Percentiles rank a stretch among this genome's conserved stretches.
These are phyloP conservation scores for Rhododendron molle DNA, from an alignment of 148 eudicot genomes.

Conservation along the genomic window DNA sequence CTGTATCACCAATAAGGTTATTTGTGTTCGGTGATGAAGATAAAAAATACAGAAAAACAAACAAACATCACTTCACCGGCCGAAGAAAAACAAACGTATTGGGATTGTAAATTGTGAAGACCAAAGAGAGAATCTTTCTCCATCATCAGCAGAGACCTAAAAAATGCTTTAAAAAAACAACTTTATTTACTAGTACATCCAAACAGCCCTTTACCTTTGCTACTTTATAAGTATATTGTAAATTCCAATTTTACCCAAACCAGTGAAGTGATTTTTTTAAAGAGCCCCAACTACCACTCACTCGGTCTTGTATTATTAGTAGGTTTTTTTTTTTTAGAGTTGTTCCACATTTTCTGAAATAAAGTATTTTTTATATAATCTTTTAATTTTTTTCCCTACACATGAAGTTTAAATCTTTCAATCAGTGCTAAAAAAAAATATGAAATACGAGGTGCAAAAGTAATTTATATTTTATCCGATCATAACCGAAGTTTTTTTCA, in stretches of 20 bases:
- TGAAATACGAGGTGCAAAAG: not conserved
- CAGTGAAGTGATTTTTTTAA: not conserved
- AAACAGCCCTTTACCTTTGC: conserved; percentile 4
- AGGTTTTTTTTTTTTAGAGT: not conserved
- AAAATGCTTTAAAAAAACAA: not conserved
- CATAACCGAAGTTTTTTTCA: no score
- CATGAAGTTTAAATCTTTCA: no score
- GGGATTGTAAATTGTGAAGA: not conserved
- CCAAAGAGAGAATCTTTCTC: not conserved
- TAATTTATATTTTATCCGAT: no score
- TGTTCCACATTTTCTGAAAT: not conserved
- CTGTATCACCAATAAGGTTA: no score
- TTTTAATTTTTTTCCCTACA: no score
- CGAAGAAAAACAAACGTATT: not conserved
- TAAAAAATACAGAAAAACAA: not conserved
- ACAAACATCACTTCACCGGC: not conserved
- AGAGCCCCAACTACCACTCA: not conserved
- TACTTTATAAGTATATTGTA: not conserved
- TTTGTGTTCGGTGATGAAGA: not conserved
- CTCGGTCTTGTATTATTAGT: not conserved
- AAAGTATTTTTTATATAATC: not conserved
- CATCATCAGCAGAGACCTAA: not conserved
- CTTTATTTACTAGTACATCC: conserved; percentile 1
- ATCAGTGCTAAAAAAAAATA: not conserved
- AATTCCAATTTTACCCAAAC: not conserved